These are phyloP conservation scores for Picea sitchensis DNA, from an alignment of 75 land plant species.

Conservation along the genomic window DNA sequence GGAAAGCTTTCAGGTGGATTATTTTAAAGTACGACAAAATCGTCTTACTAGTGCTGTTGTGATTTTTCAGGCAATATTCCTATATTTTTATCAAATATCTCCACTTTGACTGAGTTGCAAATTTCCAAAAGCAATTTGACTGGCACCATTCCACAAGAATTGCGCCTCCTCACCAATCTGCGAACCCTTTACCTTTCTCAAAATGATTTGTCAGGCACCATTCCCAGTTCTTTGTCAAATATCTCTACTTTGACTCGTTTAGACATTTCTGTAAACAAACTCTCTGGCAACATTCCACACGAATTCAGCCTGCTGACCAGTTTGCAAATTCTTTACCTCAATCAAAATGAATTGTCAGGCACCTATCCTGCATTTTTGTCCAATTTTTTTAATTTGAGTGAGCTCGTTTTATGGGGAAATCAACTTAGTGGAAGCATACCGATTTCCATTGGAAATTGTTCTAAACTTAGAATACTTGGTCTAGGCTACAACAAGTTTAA, in stretches of 20 bases:
- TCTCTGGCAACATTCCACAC: constrained; percentile 15
- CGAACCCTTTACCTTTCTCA: not conserved
- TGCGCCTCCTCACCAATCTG: constrained; percentile 3
- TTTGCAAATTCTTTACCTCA: constrained; percentile 9
- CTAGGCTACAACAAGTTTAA: constrained; percentile 13
- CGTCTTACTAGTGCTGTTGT: too few species aligned
- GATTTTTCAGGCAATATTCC: not conserved
- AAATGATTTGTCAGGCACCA: constrained; percentile 13
- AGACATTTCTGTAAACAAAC: constrained; percentile 11
- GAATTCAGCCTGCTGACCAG: constrained; percentile 11
- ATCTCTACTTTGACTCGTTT: constrained; percentile 10
- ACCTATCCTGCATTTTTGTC: constrained; percentile 2
- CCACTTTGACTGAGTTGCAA: constrained; percentile 12
- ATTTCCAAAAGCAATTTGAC: not conserved
- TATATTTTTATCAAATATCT: not conserved
- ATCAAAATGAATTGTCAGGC: constrained; percentile 17
- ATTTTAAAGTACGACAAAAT: too few species aligned
- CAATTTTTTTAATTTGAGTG: constrained; percentile 15
- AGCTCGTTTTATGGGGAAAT: constrained; percentile 21
- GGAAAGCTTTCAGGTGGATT: too few species aligned
- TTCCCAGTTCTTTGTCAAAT: constrained; percentile 15
- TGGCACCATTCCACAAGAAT: constrained; percentile 11
- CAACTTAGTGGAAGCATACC: constrained; percentile 35
- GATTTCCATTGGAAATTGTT: constrained; percentile 28
- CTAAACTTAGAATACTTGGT: constrained; percentile 21